phyloP scores from a whole-genome alignment of 2,329 filamentous ascomycete genomes.

The Botrytis elliptica region DNA sequence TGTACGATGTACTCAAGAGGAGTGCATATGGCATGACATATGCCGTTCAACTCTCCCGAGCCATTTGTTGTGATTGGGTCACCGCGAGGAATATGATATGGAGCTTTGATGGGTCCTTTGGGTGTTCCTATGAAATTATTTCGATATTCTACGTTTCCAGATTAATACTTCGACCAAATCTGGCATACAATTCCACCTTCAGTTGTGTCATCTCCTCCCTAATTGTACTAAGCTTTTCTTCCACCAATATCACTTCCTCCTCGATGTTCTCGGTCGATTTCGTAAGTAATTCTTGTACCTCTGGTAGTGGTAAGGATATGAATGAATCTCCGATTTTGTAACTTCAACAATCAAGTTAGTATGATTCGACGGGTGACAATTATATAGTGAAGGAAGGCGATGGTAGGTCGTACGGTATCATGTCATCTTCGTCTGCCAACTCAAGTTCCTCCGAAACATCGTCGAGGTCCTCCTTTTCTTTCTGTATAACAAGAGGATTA shows the following conservation, averaged over 20 bases:
- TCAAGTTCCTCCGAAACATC: constrained; percentile 90
- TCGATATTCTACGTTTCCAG: constrained; percentile 68
- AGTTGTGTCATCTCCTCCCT: constrained; percentile 85
- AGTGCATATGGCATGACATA: background rate
- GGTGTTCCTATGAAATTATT: constrained; percentile 29
- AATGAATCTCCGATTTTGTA: constrained; percentile 98
- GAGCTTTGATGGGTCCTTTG: constrained; percentile 18
- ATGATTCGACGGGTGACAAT: background rate
- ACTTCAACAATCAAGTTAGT: constrained; percentile 47
- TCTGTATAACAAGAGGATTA: constrained; percentile 53
- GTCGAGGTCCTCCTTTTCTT: constrained; percentile 97
- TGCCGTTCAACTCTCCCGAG: constrained; percentile 8
- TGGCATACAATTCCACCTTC: constrained; percentile 89
- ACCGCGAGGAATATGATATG: background rate
- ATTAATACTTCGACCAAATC: constrained; percentile 97
- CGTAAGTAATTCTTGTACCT: constrained; percentile 83
- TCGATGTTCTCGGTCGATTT: constrained; percentile 72
- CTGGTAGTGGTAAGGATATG: constrained; percentile 77
- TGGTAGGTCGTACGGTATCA: constrained; percentile 66
- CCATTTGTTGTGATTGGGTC: background rate
- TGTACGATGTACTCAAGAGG: background rate
- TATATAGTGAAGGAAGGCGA: background rate
- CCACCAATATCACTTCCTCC: constrained; percentile 69
- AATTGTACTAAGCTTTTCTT: constrained; percentile 71
- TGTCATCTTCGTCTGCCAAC: constrained; percentile 91